Percentiles rank a stretch among this genome's conserved stretches.
phyloP scores from a whole-genome alignment of 2,329 filamentous ascomycete species.

The Pseudopithomyces maydicus region DNA sequence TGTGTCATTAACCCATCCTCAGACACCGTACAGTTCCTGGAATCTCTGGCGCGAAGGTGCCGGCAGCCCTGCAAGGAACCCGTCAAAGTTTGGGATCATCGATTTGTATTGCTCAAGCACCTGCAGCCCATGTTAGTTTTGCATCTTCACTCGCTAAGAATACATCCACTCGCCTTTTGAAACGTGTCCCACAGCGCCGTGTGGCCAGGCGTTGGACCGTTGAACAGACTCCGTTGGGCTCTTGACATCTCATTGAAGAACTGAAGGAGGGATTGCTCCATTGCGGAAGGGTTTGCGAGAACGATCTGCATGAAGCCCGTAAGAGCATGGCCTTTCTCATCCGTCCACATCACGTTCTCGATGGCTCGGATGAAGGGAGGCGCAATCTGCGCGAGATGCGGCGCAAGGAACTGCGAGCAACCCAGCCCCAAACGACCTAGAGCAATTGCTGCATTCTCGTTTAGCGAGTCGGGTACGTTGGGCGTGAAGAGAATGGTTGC shows the following conservation, averaged over 20 bases:
- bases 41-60: constrained; percentile 50
- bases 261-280: constrained; percentile 81
- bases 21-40: constrained; percentile 48
- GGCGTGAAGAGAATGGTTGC: constrained; percentile 84
- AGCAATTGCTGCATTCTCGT: constrained; percentile 93
- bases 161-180: constrained; percentile 66
- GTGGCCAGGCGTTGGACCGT: constrained; percentile 62
- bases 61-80: constrained; percentile 55
- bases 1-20: constrained; percentile 21
- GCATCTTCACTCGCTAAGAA: background rate
- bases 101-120: constrained; percentile 60
- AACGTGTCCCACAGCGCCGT: constrained; percentile 74
- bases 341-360: constrained; percentile 81
- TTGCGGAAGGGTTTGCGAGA: constrained; percentile 83
- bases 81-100: constrained; percentile 60
- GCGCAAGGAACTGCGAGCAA: constrained; percentile 76
- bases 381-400: constrained; percentile 79
- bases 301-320: constrained; percentile 88
- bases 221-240: constrained; percentile 63
- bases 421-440: constrained; percentile 84
- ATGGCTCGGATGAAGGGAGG: constrained; percentile 81
- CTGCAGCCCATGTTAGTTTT: constrained; percentile 36
- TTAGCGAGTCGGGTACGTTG: constrained; percentile 82
- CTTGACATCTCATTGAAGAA: constrained; percentile 85
- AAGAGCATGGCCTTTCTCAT: constrained; percentile 94